A percentile compares a stretch with the other conserved stretches of the same genome.
Evolutionary conservation across 305 asterid species (phyloP).

Genomic region (Solanum hybrid): DNA sequence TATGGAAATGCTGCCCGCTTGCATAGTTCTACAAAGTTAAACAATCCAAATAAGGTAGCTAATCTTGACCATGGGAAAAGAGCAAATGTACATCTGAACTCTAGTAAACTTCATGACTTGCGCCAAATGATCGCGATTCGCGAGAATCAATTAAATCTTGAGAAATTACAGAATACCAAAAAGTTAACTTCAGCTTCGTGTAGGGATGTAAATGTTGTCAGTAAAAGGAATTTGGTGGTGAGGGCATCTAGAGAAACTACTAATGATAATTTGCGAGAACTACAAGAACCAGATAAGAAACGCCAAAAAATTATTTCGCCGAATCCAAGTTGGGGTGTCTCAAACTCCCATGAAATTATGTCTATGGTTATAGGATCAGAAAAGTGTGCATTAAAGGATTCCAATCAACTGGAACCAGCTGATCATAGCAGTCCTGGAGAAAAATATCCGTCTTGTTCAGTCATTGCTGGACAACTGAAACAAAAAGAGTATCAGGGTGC

Average conservation of each 20-base stretch:
- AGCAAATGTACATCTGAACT: constrained; percentile 9
- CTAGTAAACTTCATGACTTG: constrained; percentile 32
- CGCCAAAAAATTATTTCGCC: constrained; percentile 18
- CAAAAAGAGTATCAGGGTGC: constrained; percentile 11
- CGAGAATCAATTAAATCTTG: constrained; percentile 31
- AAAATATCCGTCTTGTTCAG: constrained; percentile 5
- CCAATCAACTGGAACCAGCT: constrained; percentile 1
- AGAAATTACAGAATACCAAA: constrained; percentile 21
- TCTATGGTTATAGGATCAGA: constrained; percentile 10
- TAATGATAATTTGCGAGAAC: constrained; percentile 10
- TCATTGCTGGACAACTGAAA: constrained; percentile 7
- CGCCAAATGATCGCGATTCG: constrained; percentile 36
- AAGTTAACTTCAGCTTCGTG: constrained; percentile 2
- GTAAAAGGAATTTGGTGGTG: constrained; percentile 2
- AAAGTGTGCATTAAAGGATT: constrained; percentile 10
- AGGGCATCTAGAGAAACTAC: constrained; percentile 12
- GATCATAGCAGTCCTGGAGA: background rate
- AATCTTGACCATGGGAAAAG: constrained; percentile 15
- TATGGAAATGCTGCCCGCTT: constrained; percentile 14
- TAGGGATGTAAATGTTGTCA: constrained; percentile 6
- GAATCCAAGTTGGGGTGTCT: background rate
- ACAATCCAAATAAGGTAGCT: constrained; percentile 5
- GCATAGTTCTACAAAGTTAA: constrained; percentile 10
- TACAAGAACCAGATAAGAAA: constrained; percentile 26
- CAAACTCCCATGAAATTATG: constrained; percentile 1